Conservation (phyloP, 2,329 filamentous ascomycete species). For the Alternaria panax region DNA sequence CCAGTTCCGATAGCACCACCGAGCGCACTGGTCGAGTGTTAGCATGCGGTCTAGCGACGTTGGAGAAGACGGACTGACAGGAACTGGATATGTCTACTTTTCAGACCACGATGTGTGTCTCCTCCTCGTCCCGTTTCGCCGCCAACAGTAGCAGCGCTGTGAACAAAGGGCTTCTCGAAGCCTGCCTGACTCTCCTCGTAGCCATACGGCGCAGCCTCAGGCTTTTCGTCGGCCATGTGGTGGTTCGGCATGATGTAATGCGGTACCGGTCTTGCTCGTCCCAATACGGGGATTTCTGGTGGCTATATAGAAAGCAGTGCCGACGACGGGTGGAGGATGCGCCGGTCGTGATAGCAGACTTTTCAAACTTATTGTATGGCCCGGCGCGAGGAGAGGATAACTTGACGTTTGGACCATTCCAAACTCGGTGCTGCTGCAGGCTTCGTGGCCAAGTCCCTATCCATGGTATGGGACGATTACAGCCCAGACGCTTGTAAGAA, state of each 20-base stretch:
- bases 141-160: slow-evolving; percentile 38
- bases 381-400: neutral
- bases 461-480: slow-evolving; percentile 8
- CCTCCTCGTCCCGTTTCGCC: slow-evolving; percentile 40
- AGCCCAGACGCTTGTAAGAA: slow-evolving; percentile 9
- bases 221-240: slow-evolving; percentile 37
- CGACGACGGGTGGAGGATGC: neutral
- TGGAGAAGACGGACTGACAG: slow-evolving; percentile 27
- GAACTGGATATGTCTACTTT: slow-evolving; percentile 50
- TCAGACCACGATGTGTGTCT: slow-evolving; percentile 47
- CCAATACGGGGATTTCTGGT: neutral
- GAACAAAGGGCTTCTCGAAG: slow-evolving; percentile 35
- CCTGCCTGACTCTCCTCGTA: slow-evolving; percentile 24
- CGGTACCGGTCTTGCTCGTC: slow-evolving; percentile 6
- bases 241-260: slow-evolving; percentile 32
- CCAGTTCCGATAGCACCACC: slow-evolving; percentile 62
- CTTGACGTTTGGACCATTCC: slow-evolving; percentile 3
- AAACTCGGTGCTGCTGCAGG: neutral
- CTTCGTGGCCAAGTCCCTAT: slow-evolving; percentile 5
- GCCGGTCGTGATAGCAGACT: slow-evolving; percentile 16
- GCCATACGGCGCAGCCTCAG: slow-evolving; percentile 21
- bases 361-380: slow-evolving; percentile 16
- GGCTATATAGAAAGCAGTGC: slow-evolving; percentile 18
- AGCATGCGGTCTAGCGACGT: slow-evolving; percentile 8
- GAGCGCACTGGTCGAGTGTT: slow-evolving; percentile 62